Evolutionary conservation across 164 flowering plant genomes (phyloP).

Genomic region (Annona squamosa): DNA sequence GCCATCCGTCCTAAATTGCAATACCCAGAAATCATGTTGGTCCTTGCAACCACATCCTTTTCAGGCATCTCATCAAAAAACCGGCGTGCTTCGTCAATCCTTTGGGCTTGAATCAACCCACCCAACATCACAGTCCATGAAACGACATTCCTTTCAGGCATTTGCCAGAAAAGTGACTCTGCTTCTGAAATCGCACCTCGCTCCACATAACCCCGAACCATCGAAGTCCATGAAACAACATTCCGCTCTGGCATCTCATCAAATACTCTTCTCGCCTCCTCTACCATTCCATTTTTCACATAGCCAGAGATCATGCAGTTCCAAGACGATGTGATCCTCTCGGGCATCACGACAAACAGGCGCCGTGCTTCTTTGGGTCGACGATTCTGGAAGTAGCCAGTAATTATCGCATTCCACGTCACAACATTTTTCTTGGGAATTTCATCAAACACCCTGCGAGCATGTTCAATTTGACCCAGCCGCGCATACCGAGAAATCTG

Average conservation of each 20-base stretch:
- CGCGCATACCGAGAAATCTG: constrained; percentile 40
- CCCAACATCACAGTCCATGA: constrained; percentile 82
- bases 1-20: constrained; percentile 47
- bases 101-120: constrained; percentile 50
- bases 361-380: constrained; percentile 38
- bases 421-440: constrained; percentile 31
- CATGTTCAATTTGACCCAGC: constrained; percentile 43
- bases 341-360: constrained; percentile 60
- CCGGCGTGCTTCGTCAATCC: constrained; percentile 55
- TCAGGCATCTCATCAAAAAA: constrained; percentile 60
- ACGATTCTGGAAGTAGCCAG: constrained; percentile 49
- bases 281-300: constrained; percentile 44
- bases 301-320: constrained; percentile 66
- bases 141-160: constrained; percentile 74
- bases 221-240: constrained; percentile 71
- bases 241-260: constrained; percentile 58
- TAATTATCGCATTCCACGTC: constrained; percentile 62
- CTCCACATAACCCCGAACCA: constrained; percentile 62
- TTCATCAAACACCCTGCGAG: constrained; percentile 50
- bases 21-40: constrained; percentile 64
- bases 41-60: constrained; percentile 69
- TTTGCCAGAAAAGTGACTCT: constrained; percentile 46
- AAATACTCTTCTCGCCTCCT: constrained; percentile 47
- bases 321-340: constrained; percentile 55
- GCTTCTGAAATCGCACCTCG: constrained; percentile 50